Conservation (phyloP, 345 rosid genomes). For the Citrus sinensis region DNA sequence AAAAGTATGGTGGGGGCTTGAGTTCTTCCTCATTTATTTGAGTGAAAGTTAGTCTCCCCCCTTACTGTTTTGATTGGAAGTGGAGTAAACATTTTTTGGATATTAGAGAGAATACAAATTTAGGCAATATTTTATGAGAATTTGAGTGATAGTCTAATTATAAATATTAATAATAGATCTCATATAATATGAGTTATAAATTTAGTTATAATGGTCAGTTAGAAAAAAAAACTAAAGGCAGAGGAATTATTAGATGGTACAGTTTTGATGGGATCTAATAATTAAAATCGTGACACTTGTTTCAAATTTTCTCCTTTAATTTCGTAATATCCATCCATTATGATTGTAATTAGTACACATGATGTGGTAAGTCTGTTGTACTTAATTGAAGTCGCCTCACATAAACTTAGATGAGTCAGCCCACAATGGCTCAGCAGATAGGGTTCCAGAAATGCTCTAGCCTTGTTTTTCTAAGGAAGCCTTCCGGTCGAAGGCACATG, state of each 20-base stretch:
- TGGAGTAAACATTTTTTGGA: rapidly evolving
- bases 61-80: rapidly evolving
- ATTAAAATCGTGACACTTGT: too few species aligned
- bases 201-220: too few species aligned
- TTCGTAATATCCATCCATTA: background rate
- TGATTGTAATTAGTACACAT: background rate
- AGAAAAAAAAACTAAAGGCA: too few species aligned
- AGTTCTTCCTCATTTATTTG: too few species aligned
- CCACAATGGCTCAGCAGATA: background rate
- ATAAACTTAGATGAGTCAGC: background rate
- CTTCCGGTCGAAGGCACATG: background rate
- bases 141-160: too few species aligned
- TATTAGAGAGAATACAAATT: rapidly evolving
- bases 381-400: background rate
- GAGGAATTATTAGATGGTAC: background rate
- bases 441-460: background rate
- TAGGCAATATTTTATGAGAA: too few species aligned
- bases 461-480: background rate
- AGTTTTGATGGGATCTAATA: background rate
- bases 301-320: too few species aligned
- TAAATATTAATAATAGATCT: too few species aligned
- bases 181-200: too few species aligned
- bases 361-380: background rate
- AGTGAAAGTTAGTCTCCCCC: too few species aligned
- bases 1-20: too few species aligned